Percentiles rank a stretch among this genome's conserved stretches.
phyloP scores from a whole-genome alignment of 768 basidiomycete genomes.

The Rhodotorula taiwanensis region DNA sequence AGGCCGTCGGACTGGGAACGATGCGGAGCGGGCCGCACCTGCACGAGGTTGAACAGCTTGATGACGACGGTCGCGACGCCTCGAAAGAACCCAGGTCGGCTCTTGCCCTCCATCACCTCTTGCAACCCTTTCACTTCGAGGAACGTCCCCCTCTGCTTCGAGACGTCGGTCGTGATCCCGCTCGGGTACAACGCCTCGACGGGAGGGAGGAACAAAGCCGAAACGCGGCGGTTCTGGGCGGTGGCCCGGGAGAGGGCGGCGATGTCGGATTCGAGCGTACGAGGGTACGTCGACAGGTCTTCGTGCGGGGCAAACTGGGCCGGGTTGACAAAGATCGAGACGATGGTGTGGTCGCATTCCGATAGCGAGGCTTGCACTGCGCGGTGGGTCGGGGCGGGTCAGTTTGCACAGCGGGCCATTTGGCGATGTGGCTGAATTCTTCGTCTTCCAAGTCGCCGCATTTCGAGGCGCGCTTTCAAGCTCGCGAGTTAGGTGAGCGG shows the following conservation, averaged over 20 bases:
- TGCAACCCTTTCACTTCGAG: conserved; percentile 87
- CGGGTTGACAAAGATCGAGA: conserved; percentile 97
- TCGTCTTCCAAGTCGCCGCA: too few relatives aligned
- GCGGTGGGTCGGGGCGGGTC: not conserved
- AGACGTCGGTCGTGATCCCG: conserved; percentile 70
- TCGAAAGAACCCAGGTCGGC: conserved; percentile 83
- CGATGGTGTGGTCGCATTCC: conserved; percentile 75
- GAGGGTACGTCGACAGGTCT: conserved; percentile 83
- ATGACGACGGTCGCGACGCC: conserved; percentile 92
- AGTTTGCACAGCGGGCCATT: too few relatives aligned
- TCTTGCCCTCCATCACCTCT: conserved; percentile 70
- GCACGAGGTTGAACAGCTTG: conserved; percentile 86
- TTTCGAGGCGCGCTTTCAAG: too few relatives aligned
- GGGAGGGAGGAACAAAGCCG: conserved; percentile 71
- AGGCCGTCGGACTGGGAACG: too few relatives aligned
- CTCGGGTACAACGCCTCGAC: conserved; percentile 86
- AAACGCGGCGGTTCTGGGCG: conserved; percentile 48
- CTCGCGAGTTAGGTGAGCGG: too few relatives aligned
- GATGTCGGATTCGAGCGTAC: conserved; percentile 72
- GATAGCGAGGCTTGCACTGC: conserved; percentile 68
- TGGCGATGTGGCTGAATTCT: too few relatives aligned
- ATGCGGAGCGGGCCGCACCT: conserved; percentile 56
- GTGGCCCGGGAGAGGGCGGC: conserved; percentile 49
- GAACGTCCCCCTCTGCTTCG: conserved; percentile 75
- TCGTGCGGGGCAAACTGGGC: conserved; percentile 95